These are phyloP conservation scores for Parathielavia appendiculata DNA, from an alignment of 495 filamentous ascomycete species.

Conservation along the genomic window DNA sequence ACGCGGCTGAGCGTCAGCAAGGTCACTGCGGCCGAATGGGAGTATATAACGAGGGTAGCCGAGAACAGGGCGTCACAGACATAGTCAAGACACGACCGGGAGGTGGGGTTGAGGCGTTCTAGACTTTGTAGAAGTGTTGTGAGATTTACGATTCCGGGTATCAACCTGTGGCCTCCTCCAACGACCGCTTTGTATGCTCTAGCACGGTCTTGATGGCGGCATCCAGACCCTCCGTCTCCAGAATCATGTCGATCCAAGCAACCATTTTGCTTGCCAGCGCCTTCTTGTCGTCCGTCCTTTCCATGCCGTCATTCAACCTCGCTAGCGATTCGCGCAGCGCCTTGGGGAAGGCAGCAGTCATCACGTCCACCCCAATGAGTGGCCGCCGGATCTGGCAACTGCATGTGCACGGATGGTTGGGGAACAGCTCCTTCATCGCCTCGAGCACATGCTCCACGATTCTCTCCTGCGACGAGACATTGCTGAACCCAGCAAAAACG, in stretches of 20 bases:
- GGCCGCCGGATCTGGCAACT: conserved; percentile 69
- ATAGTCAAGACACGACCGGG: not conserved
- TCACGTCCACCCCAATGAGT: conserved; percentile 57
- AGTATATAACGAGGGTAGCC: conserved; percentile 62
- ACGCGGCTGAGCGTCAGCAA: conserved; percentile 76
- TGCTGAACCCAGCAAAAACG: conserved; percentile 63
- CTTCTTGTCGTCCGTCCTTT: conserved; percentile 38
- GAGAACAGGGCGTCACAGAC: conserved; percentile 30
- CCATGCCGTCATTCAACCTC: conserved; percentile 47
- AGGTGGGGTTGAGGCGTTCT: not conserved
- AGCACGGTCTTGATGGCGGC: conserved; percentile 61
- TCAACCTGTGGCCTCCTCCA: conserved; percentile 27
- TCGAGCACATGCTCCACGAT: conserved; percentile 75
- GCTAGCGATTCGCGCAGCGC: conserved; percentile 61
- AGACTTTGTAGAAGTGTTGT: not conserved
- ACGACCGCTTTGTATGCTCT: conserved; percentile 45
- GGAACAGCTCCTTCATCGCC: conserved; percentile 53
- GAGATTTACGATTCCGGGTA: conserved; percentile 13
- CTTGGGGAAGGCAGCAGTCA: conserved; percentile 65
- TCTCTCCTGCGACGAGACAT: conserved; percentile 56
- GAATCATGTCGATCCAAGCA: conserved; percentile 54
- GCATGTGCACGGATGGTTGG: conserved; percentile 53
- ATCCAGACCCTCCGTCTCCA: conserved; percentile 57
- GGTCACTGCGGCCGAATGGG: conserved; percentile 70
- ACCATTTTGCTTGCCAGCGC: conserved; percentile 52